Evolutionary conservation across 768 basidiomycete species (phyloP), one percentile per base, ranked within the genome.

Genomic region (Mycena amicta): DNA sequence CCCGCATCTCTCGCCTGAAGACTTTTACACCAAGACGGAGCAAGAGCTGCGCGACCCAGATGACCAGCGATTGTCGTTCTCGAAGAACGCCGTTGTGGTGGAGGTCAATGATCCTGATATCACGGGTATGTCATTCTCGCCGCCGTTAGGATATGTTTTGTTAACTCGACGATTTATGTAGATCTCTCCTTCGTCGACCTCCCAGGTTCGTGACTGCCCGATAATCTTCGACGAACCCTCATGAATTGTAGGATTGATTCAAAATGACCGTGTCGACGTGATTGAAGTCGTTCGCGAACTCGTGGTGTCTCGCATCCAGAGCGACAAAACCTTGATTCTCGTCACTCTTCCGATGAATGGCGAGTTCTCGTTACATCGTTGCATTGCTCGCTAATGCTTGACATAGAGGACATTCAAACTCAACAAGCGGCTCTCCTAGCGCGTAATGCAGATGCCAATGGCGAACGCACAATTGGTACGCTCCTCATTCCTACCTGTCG

Each of bases 331-430:
- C 0, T 66, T 91, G 12, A 85, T 90, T 53, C 75, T 91, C 1
- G 80, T 89, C 0, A 82, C 86, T 0, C 81, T 89, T 53, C 86
- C 89, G 0, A 85, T 87, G 78, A 82, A 74, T 50, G 87, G 88
- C 86, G 58, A 57, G 67, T 63, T 15, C 25, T 18, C 15, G 5
- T 27, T 45, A 15, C 0, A 29, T n/a, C n/a, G n/a, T n/a, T n/a
- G n/a, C n/a, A n/a, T n/a, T n/a, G n/a, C n/a, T n/a, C n/a, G n/a
- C n/a, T n/a, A n/a, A n/a, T n/a, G n/a, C n/a, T n/a, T n/a, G n/a
- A n/a, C n/a, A n/a, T 45, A 90, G 89, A 87, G 49, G 89, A 91
- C 50, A 80, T 88, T 27, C 78, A 89, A 59, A 89, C 85, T 55
- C 87, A 88, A 62, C 74, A 72, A 56, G 86, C 88, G 0, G 77